Base-by-base conservation (phyloP, 139 green algal genomes). In the Chlorella sp. region DNA sequence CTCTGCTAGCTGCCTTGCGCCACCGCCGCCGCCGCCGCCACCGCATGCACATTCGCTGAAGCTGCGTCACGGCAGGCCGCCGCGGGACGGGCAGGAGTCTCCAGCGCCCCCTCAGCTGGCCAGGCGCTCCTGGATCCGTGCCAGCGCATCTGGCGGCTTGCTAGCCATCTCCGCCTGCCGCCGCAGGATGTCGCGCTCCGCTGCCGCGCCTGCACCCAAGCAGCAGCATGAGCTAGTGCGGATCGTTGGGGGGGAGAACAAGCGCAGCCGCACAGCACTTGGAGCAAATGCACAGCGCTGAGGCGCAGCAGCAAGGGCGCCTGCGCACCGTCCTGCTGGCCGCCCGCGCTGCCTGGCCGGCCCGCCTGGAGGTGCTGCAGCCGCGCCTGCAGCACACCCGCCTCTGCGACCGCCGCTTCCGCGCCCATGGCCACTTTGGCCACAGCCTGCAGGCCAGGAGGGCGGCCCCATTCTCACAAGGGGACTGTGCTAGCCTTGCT, bases 151-250 rank as follows among this genome's bases (percentile, higher is more conserved):
- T 9, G 77, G 61, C 21, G 77, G 59, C 2, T 70, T 71, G 31
- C 35, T 43, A 29, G 50, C 27, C 35, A 79, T 60, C 33, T 61
- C 69, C n/a, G 71, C 70, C 63, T 79, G 60, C 46, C 58, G 51
- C 48, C 55, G 33, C 59, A 79, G 48, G 11, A 83, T 50, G 27
- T 83, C 71, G 11, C 40, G 58, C 40, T 83, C 77, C 1, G 67
- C 71, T 29, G 74, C 71, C 68, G 62, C 40, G n/a, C 79, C 77
- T 65, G 67, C 67, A 64, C 23, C 35, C 7, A 12, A 51, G 9
- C 3, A 35, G 23, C 11, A 35, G n/a, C 3, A 71, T 27, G 27
- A 29, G 50, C 36, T 23, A 33, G 50, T 23, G 27, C 41, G 64
- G 1, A 40, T 7, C 4, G n/a, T 38, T n/a, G 25, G 1, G 43